phyloP scores from a whole-genome alignment of 2,329 filamentous ascomycete species.

The Myriangium duriaei region DNA sequence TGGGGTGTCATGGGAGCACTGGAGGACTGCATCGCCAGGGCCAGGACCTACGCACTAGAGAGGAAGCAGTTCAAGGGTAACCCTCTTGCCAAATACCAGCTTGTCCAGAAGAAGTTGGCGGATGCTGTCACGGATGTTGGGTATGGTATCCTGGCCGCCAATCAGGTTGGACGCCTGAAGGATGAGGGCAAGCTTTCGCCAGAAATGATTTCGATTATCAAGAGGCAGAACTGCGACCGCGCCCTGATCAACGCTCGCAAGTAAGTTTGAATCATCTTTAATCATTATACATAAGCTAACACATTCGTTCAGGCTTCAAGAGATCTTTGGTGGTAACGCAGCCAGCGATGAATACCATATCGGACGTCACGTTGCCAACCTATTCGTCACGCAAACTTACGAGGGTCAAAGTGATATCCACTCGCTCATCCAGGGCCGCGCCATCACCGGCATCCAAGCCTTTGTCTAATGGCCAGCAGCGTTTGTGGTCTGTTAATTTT shows the following conservation, averaged over 20 bases:
- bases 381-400: conserved; percentile 96
- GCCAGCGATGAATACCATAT: conserved; percentile 95
- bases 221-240: conserved; percentile 92
- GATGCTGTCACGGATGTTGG: conserved; percentile 85
- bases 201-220: conserved; percentile 96
- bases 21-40: conserved; percentile 75
- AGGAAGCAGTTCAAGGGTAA: conserved; percentile 94
- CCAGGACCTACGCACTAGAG: conserved; percentile 79
- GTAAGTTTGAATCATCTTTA: conserved; percentile 25
- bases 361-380: conserved; percentile 84
- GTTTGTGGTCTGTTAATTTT: neutral
- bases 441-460: conserved; percentile 58
- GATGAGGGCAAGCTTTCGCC: conserved; percentile 77
- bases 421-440: conserved; percentile 40
- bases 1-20: conserved; percentile 88
- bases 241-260: conserved; percentile 67
- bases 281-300: neutral
- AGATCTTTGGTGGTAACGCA: conserved; percentile 96
- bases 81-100: conserved; percentile 87
- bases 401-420: conserved; percentile 98
- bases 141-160: conserved; percentile 77
- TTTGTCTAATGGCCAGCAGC: conserved; percentile 34
- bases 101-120: conserved; percentile 94
- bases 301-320: conserved; percentile 56
- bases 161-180: conserved; percentile 86